Percentiles rank a stretch among this genome's conserved stretches.
Evolutionary conservation across 768 basidiomycete species (phyloP).

Genomic region (Auriscalpium orientale): DNA sequence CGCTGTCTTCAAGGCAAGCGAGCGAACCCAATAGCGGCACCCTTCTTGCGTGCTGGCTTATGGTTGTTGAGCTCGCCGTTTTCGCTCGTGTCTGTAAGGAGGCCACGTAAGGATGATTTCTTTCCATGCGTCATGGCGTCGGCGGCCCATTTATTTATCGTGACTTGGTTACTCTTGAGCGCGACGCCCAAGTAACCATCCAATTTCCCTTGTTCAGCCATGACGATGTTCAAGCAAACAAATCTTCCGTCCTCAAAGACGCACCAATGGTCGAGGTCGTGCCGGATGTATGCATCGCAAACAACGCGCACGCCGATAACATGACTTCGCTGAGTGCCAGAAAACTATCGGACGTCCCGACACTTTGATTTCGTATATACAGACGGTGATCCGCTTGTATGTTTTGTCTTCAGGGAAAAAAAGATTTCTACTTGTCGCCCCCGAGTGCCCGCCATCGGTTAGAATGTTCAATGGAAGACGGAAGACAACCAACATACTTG

Average conservation of each 20-base stretch:
- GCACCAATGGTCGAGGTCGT: neutral
- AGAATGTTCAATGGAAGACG: neutral
- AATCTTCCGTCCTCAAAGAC: neutral
- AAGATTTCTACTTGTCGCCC: too few relatives aligned
- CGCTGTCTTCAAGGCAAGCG: neutral
- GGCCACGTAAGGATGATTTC: neutral
- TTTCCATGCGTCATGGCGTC: neutral
- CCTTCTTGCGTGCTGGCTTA: neutral
- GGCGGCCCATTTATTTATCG: neutral
- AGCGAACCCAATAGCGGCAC: neutral
- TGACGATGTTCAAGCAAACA: neutral
- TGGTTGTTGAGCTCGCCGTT: neutral
- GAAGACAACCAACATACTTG: neutral
- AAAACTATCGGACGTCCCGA: neutral
- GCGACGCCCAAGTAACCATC: neutral
- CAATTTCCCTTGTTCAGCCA: neutral
- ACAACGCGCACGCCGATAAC: neutral
- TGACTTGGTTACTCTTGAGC: neutral
- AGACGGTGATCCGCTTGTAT: neutral
- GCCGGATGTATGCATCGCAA: neutral
- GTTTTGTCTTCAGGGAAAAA: too few relatives aligned
- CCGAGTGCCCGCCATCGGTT: neutral
- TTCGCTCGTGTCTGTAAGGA: neutral
- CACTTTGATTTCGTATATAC: neutral
- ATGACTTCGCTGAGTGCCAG: neutral